Base-by-base conservation (phyloP, 192 early-diverging fungal genomes). In the Fimicolochytrium jonesii region DNA sequence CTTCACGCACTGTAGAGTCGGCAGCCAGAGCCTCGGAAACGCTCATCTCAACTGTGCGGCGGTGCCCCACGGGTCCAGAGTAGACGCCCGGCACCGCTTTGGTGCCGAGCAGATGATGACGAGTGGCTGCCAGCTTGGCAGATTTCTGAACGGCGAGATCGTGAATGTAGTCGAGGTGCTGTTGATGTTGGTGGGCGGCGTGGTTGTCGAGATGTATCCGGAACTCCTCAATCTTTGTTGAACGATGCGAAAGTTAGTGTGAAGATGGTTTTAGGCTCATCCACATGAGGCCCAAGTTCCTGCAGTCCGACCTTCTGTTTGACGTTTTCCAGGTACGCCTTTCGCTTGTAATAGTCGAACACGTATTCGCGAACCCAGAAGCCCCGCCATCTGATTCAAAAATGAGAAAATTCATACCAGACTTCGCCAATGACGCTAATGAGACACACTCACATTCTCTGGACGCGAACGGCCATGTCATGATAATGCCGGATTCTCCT, bases 41-140 rank as follows among this genome's bases (percentile, higher is more conserved):
- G 11, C 18, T n/a, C 18, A 13, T 34, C 3, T 30, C 26, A n/a
- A 55, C 20, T 4, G 53, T 55, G 26, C 45, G 42, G 6, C 22
- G 41, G 6, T 60, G 23, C 7, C 35, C 54, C 28, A 48, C 20
- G 17, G 1, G 46, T 36, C 56, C 49, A 6, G 46, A 29, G 42
- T 67, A 63, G 22, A 80, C 64, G 13, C 78, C 78, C 4, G 75
- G 78, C 28, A 80, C 65, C 36, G 48, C 59, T 29, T 68, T 46
- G 7, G 78, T 80, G 18, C 78, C 71, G 1, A 76, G 22, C 3
- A 80, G 69, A 65, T 80, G 78, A 56, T 80, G 78, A 3, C 57
- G 42, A 22, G 46, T 69, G 44, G 64, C 64, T 17, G 75, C 68
- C 5, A 68, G 37, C 20, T 59, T 47, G 2, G 73, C 70, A 18